A percentile compares a stretch with the other conserved stretches of the same genome.
phyloP scores from a whole-genome alignment of 139 green algal genomes.

The Volvox reticuliferus region DNA sequence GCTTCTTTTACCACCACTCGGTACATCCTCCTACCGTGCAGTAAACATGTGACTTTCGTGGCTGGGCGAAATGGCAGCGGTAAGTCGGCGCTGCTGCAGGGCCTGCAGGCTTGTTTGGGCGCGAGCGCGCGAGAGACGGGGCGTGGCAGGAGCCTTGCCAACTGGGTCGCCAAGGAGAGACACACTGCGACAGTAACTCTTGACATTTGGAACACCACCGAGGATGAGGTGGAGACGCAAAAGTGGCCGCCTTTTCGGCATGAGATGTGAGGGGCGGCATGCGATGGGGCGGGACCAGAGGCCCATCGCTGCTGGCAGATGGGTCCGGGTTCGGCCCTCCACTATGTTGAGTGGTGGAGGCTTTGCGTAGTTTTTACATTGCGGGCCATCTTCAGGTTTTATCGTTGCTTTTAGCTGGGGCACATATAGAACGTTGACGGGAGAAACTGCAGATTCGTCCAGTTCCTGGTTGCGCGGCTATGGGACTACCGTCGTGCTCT shows the following conservation, averaged over 20 bases:
- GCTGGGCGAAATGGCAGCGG: constrained; percentile 82
- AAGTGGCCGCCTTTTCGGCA: background rate
- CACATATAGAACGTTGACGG: no score
- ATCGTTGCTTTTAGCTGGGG: no score
- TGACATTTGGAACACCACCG: constrained; percentile 77
- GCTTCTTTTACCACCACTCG: no score
- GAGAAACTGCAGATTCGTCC: no score
- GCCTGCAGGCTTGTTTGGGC: constrained; percentile 82
- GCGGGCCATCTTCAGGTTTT: no score
- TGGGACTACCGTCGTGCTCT: no score
- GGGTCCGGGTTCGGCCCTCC: no score
- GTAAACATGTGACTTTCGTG: constrained; percentile 80
- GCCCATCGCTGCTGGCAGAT: no score
- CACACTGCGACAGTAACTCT: constrained; percentile 52
- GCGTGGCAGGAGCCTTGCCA: constrained; percentile 51
- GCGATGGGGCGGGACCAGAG: no score
- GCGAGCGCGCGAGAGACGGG: constrained; percentile 72
- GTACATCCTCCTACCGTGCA: constrained; percentile 9
- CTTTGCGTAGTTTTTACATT: no score
- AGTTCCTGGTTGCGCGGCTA: no score
- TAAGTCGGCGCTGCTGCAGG: constrained; percentile 80
- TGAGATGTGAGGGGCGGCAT: background rate
- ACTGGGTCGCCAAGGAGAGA: constrained; percentile 11
- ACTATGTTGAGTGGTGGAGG: no score
- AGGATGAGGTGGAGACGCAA: constrained; percentile 51